Percentiles rank a stretch among this genome's conserved stretches.
These are phyloP conservation scores for Histomonas meleagridis DNA, from an alignment of 208 protist species.

Conservation along the genomic window DNA sequence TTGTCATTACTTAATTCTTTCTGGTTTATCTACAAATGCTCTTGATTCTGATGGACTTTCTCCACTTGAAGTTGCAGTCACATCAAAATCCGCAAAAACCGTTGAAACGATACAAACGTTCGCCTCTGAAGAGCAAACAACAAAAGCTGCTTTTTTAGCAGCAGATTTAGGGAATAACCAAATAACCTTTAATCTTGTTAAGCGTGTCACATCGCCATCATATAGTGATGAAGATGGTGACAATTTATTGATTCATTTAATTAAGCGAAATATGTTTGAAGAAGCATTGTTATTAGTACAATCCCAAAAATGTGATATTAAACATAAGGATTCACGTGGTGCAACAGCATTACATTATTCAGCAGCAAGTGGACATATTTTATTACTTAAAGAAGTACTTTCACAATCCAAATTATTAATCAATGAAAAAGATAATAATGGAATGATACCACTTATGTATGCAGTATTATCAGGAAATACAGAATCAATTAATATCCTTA, in stretches of 20 bases:
- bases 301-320: neutral
- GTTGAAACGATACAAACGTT: neutral
- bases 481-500: neutral
- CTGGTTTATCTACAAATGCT: neutral
- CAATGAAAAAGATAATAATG: neutral
- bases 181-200: neutral
- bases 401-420: neutral
- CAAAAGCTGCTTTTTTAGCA: neutral
- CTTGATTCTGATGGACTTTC: neutral
- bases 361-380: neutral
- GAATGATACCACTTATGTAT: neutral
- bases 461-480: neutral
- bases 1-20: neutral
- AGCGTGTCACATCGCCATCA: neutral
- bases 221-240: slow-evolving; percentile 24
- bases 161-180: neutral
- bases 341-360: slow-evolving; percentile 5
- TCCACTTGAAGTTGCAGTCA: neutral
- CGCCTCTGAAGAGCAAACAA: neutral
- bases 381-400: neutral
- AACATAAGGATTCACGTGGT: neutral
- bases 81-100: neutral
- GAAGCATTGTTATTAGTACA: too few species aligned
- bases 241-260: neutral
- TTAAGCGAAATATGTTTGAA: neutral